Base-by-base conservation (phyloP, 352 stramenopile genomes). In the Phytopythium boreale region DNA sequence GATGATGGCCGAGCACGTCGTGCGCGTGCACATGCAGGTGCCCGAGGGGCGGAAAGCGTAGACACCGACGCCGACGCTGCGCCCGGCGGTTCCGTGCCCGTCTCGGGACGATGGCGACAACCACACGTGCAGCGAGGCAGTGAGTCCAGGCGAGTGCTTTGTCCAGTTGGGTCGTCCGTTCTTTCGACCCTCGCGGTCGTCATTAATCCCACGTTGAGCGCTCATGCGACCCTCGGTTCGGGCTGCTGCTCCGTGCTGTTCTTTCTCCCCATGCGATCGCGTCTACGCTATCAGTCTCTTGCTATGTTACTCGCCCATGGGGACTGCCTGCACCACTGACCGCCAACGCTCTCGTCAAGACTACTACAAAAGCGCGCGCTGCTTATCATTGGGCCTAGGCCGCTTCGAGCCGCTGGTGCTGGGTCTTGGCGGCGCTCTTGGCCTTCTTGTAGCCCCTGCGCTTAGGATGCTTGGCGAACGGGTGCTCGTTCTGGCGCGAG, bases 1-100 rank as follows among this genome's bases (percentile, higher is more conserved):
- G 19, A 84, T 93, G 76, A 91, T 93, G 84, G 79, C 75, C 43
- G 78, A 89, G 50, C 82, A 91, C 63, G 79, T 79, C 52, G 72
- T 83, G 24, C 78, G 80, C 53, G 84, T 93, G 56, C 77, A 85
- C 39, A 53, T 93, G 34, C 78, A 75, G 58, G 84, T 93, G 43
- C 84, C 84, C 1, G 84, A 88, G 11, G 84, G 79, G 17, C 79
- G 75, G 63, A 93, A 93, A 70, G 72, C 74, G 24, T 88, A 46
- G 53, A 15, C 12, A 44, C 15, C 7, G 15, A 44, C n/a, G n/a
- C n/a, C n/a, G n/a, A 34, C 4, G 29, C 29, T 34, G 29, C 29
- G 29, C 29, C 29, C 29, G n/a, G n/a, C n/a, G n/a, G n/a, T n/a
- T n/a, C n/a, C n/a, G n/a, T n/a, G n/a, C n/a, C n/a, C n/a, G n/a